Evolutionary conservation across 208 protist genomes (phyloP).

Genomic region (Crithidia expoeki): DNA sequence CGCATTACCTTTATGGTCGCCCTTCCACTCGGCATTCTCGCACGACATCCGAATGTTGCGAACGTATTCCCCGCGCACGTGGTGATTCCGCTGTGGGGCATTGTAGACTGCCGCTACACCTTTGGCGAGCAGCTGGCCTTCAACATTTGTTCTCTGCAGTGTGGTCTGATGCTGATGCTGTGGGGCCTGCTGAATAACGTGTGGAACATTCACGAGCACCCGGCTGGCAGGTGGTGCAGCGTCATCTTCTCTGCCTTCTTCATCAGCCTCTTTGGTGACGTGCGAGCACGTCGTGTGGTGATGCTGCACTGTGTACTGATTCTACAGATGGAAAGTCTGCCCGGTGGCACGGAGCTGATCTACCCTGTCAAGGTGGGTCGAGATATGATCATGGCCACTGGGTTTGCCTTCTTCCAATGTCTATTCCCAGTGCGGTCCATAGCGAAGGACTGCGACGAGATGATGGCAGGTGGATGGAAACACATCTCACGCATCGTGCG

Average conservation of each 20-base stretch:
- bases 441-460: conserved; percentile 39
- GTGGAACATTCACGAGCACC: conserved; percentile 34
- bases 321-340: conserved; percentile 57
- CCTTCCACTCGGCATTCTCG: conserved; percentile 44
- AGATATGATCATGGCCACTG: conserved; percentile 47
- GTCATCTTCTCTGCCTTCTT: conserved; percentile 46
- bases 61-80: conserved; percentile 41
- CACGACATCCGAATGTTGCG: conserved; percentile 29
- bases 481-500: conserved; percentile 36
- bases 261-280: conserved; percentile 52
- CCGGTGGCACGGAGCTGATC: conserved; percentile 22
- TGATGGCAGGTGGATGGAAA: conserved; percentile 34
- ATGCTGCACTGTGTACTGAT: conserved; percentile 55
- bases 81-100: conserved; percentile 43
- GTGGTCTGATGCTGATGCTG: conserved; percentile 31
- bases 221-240: conserved; percentile 63
- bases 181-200: conserved; percentile 50
- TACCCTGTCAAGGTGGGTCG: conserved; percentile 46
- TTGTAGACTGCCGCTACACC: conserved; percentile 48
- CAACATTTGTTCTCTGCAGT: conserved; percentile 31
- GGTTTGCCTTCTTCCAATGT: conserved; percentile 48
- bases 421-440: conserved; percentile 44
- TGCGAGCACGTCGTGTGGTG: conserved; percentile 44
- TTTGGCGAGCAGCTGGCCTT: conserved; percentile 56
- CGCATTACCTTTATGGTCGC: conserved; percentile 57